phyloP scores from a whole-genome alignment of 2,329 filamentous ascomycete genomes.

The Passalora sequoiae region DNA sequence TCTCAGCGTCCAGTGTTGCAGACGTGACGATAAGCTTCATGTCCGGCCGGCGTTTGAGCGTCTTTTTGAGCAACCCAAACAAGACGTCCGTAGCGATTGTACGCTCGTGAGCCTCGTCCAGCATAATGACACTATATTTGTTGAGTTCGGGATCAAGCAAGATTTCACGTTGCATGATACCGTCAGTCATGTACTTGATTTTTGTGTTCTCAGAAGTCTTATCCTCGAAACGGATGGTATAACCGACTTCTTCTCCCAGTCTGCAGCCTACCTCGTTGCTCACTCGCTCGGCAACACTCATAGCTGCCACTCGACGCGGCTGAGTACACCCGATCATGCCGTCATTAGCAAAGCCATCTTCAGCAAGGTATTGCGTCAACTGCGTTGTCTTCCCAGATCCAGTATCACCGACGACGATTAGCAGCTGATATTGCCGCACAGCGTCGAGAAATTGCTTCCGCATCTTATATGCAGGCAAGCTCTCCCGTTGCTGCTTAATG shows the following conservation, averaged over 20 bases:
- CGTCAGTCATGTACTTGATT: conserved; percentile 99
- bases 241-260: conserved; percentile 88
- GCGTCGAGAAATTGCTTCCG: conserved; percentile 82
- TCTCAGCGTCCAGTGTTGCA: conserved; percentile 92
- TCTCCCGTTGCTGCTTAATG: conserved; percentile 92
- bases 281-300: conserved; percentile 96
- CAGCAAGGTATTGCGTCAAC: conserved; percentile 88
- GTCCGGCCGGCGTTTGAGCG: conserved; percentile 75
- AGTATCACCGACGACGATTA: conserved; percentile 96
- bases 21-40: conserved; percentile 95
- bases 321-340: conserved; percentile 96
- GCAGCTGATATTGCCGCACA: conserved; percentile 76
- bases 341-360: conserved; percentile 80
- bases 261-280: conserved; percentile 90
- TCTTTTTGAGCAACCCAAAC: conserved; percentile 91
- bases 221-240: conserved; percentile 97
- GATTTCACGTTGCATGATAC: conserved; percentile 94
- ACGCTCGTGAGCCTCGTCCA: conserved; percentile 96
- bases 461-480: conserved; percentile 83
- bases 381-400: conserved; percentile 97
- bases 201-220: conserved; percentile 79
- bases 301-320: conserved; percentile 91
- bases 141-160: conserved; percentile 83
- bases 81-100: conserved; percentile 95
- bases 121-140: conserved; percentile 93